Base-by-base conservation (phyloP, 257 asterid species). In the Solanum sejunctum region DNA sequence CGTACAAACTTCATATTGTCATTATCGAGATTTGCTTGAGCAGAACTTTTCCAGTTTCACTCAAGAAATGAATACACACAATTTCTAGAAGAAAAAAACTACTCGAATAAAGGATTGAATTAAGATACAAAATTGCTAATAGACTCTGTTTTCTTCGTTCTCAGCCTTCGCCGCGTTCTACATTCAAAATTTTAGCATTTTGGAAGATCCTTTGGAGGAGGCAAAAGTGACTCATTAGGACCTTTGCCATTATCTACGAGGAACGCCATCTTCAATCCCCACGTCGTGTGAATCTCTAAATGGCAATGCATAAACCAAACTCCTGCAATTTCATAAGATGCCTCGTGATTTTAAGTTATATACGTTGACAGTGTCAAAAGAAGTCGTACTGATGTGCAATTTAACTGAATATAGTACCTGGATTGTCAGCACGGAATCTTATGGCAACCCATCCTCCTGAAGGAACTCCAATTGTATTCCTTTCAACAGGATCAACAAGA, bases 301-400 rank as follows among this genome's bases (percentile, higher is more conserved):
- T 95, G 98, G 87, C 99, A 95, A 89, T 95, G 99, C 99, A 95
- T 91, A 64, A 95, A 94, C 99, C 99, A 95, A 32, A 94, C 95
- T 36, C 99, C 99, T 95, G 88, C 5, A 51, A 69, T 78, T 63
- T 41, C 63, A n/a, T 21, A 41, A 84, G 45, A 23, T 8, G 15
- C 0, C 0, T 49, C 61, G 5, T 51, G 6, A 78, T 26, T 78
- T 52, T 26, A 26, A 52, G 49, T 26, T 15, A 26, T 78, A 52
- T 26, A 52, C 11, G 3, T 3, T 52, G 49, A 9, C 4, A 52
- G 1, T 72, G 1, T 6, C 28, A 72, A 45, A 72, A 51, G 41
- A 39, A 5, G 13, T 51, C 13, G 20, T 16, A 49, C 3, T 21
- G 8, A 21, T 1, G 11, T 21, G 12, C 21, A 49, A 49, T 75